Evolutionary conservation across 768 basidiomycete genomes (phyloP), one percentile per base, ranked within the genome.

Genomic region (Coprinopsis strossmayeri): DNA sequence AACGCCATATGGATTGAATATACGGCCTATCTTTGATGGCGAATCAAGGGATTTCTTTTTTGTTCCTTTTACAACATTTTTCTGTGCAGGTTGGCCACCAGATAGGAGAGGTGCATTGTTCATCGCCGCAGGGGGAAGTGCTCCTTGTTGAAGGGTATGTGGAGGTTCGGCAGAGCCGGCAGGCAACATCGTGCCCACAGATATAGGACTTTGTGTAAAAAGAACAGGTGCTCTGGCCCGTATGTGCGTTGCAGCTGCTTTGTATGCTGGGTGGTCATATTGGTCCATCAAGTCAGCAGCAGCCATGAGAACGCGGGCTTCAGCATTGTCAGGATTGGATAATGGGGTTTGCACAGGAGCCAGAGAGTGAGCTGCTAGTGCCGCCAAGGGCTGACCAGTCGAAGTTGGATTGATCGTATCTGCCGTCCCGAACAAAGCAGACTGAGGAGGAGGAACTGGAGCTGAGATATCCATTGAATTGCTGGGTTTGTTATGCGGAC

Each of bases 1-100:
- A 44, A 63, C 56, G 2, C 78, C 82, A 27, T 64, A 57, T 20
- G 61, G 5, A 21, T 17, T 35, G 34, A 45, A 44, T 12, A 50
- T 15, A 3, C 3, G 15, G 3, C 3, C 37, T n/a, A n/a, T n/a
- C 37, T 15, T 13, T 11, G 25, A 27, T 5, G 18, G n/a, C n/a
- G n/a, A n/a, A n/a, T n/a, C n/a, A n/a, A n/a, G n/a, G n/a, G n/a
- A n/a, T n/a, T n/a, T n/a, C n/a, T n/a, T n/a, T n/a, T n/a, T n/a
- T n/a, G n/a, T n/a, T n/a, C n/a, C n/a, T n/a, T n/a, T n/a, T n/a
- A n/a, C n/a, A n/a, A n/a, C n/a, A n/a, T n/a, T n/a, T n/a, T n/a
- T n/a, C n/a, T n/a, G n/a, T n/a, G n/a, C n/a, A n/a, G n/a, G n/a
- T n/a, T n/a, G n/a, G n/a, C n/a, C n/a, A n/a, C n/a, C n/a, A n/a